Evolutionary conservation across 345 rosid genomes (phyloP).

Genomic region (Gossypium anomalum): DNA sequence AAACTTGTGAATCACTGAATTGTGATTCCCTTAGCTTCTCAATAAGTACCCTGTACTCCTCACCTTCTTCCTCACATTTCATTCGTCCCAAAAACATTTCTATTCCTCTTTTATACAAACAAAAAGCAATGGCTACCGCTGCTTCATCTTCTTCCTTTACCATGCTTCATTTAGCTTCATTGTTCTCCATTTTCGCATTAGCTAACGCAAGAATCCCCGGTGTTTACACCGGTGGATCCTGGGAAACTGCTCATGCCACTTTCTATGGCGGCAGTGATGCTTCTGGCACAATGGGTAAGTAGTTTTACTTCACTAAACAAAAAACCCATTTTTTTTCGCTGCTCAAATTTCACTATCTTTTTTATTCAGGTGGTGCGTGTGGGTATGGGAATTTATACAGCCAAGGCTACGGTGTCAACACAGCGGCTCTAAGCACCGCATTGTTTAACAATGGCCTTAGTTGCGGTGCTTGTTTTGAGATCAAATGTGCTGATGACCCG

Average conservation of each 20-base stretch:
- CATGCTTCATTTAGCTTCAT: slow-evolving; percentile 13
- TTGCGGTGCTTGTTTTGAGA: slow-evolving; percentile 92
- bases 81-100: too few species aligned
- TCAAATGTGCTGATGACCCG: slow-evolving; percentile 70
- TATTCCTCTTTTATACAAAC: too few species aligned
- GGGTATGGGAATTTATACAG: slow-evolving; percentile 94
- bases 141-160: slow-evolving; percentile 1
- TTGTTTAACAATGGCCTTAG: slow-evolving; percentile 84
- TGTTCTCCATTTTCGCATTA: slow-evolving; percentile 3
- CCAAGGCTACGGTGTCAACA: slow-evolving; percentile 93
- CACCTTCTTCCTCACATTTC: too few species aligned
- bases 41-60: too few species aligned
- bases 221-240: slow-evolving; percentile 35
- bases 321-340: not conserved
- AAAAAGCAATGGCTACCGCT: too few species aligned
- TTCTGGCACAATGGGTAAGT: slow-evolving; percentile 68
- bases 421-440: slow-evolving; percentile 92
- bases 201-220: slow-evolving; percentile 48
- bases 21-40: too few species aligned
- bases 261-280: slow-evolving; percentile 69
- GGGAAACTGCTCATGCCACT: slow-evolving; percentile 70
- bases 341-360: not conserved
- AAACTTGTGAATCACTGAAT: too few species aligned
- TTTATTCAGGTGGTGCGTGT: slow-evolving; percentile 78
- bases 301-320: not conserved